Base-by-base conservation (phyloP, 2,329 filamentous ascomycete genomes). In the Aureobasidium sp. region DNA sequence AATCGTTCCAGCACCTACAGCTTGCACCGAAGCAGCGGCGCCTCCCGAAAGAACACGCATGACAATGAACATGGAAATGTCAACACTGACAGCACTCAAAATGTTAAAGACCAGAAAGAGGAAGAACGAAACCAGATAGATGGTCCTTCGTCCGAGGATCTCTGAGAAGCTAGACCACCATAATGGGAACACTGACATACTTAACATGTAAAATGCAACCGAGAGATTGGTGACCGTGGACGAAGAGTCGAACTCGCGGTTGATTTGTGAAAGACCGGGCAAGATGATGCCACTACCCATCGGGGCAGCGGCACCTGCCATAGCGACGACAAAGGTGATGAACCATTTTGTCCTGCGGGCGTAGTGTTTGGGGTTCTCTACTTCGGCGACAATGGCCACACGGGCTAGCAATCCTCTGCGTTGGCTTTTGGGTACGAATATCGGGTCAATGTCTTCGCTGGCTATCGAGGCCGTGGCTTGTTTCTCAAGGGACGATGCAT, bases 91-190 rank as follows among this genome's bases (percentile, higher is more conserved):
- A 17, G 88, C 89, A 55, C 83, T 84, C 42, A 90, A 75, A 17
- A 88, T 75, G 55, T 85, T 86, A 74, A 88, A 93, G 40, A 92
- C 63, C 58, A 86, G 76, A 68, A 90, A 92, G 15, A 93, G 75
- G 23, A 79, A 70, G 70, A 94, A 94, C 0, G 88, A 91, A 35
- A 82, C 74, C 33, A 95, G 74, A 70, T 93, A 94, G 66, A 95
- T 87, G n/a, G 84, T 85, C 23, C 90, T 83, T 42, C 90, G 83
- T 13, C 90, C 90, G 0, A 79, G 69, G 4, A 74, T 74, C 66
- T 94, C 90, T 9, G 87, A 90, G 68, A 94, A 91, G 1, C 86
- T 86, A 0, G 87, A 90, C 88, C 88, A 94, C 89, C 89, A 94
- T 0, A 95, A 78, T 0, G 90, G 90, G 65, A 91, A 93, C 46